Percentiles rank a stretch among this genome's conserved stretches.
These are phyloP conservation scores for Hanseniaspora mollemarum DNA, from an alignment of 805 yeast genomes.

Conservation along the genomic window DNA sequence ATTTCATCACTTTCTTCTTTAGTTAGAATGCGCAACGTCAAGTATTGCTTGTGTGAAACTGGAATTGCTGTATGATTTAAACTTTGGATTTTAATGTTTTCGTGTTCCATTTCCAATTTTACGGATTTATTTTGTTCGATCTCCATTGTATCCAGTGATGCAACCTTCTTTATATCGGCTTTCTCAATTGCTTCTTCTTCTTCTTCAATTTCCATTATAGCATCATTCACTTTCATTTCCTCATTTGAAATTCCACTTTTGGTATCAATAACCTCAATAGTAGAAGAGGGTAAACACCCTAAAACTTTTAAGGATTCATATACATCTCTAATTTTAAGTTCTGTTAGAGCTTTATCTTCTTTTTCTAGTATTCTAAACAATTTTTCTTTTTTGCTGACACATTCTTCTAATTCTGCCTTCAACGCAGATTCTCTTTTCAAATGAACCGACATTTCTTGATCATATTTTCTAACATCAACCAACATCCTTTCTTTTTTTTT, in stretches of 20 bases:
- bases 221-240: too few relatives aligned
- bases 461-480: background rate
- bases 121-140: background rate
- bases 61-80: too few relatives aligned
- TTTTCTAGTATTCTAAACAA: background rate
- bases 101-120: background rate
- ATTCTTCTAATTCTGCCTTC: background rate
- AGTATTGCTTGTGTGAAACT: too few relatives aligned
- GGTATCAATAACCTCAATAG: background rate
- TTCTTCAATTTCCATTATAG: background rate
- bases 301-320: conserved; percentile 6
- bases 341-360: background rate
- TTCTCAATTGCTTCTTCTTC: too few relatives aligned
- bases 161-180: too few relatives aligned
- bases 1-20: conserved; percentile 21
- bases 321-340: conserved; percentile 11
- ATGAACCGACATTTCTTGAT: background rate
- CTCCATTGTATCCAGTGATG: too few relatives aligned
- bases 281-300: background rate
- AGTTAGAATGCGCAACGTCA: too few relatives aligned
- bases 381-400: background rate
- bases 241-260: too few relatives aligned
- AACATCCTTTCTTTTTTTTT: background rate
- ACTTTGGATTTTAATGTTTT: too few relatives aligned
- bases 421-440: background rate